A percentile compares a stretch with the other conserved stretches of the same genome.
Conservation (phyloP, 257 asterid genomes). For the Solanum microdontum region DNA sequence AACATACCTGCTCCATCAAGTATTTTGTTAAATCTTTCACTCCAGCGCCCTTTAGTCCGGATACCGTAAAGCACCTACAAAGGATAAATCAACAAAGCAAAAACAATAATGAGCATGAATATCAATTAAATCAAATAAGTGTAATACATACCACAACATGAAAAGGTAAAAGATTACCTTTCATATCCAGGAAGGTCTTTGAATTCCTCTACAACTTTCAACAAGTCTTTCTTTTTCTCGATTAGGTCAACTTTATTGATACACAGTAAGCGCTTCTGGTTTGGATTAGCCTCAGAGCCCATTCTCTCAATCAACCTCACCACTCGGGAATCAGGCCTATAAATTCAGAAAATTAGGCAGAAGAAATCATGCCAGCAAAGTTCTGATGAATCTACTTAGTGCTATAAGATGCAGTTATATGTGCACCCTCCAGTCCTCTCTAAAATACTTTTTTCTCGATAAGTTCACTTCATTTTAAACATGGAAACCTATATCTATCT, state of each 20-base stretch:
- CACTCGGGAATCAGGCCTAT: constrained; percentile 90
- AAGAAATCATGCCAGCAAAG: neutral
- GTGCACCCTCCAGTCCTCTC: neutral
- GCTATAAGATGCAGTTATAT: neutral
- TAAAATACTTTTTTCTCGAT: neutral
- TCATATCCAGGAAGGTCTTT: constrained; percentile 82
- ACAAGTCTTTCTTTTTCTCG: constrained; percentile 58
- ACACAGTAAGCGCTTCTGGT: constrained; percentile 77
- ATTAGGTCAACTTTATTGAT: constrained; percentile 88
- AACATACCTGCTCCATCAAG: constrained; percentile 57
- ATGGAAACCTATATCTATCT: neutral
- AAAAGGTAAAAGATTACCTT: constrained; percentile 29
- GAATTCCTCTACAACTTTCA: constrained; percentile 64
- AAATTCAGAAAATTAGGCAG: neutral
- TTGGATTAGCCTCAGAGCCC: constrained; percentile 57
- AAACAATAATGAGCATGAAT: constrained; percentile 11
- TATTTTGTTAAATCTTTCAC: constrained; percentile 64
- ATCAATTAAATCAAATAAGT: neutral
- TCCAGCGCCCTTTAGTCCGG: constrained; percentile 92
- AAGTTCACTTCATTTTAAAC: neutral
- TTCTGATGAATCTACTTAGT: neutral
- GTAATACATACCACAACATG: neutral
- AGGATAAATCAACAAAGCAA: neutral
- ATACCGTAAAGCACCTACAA: constrained; percentile 63
- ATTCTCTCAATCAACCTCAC: constrained; percentile 79